Conservation (phyloP, 441 rosid species). For the Jatropha podagrica region DNA sequence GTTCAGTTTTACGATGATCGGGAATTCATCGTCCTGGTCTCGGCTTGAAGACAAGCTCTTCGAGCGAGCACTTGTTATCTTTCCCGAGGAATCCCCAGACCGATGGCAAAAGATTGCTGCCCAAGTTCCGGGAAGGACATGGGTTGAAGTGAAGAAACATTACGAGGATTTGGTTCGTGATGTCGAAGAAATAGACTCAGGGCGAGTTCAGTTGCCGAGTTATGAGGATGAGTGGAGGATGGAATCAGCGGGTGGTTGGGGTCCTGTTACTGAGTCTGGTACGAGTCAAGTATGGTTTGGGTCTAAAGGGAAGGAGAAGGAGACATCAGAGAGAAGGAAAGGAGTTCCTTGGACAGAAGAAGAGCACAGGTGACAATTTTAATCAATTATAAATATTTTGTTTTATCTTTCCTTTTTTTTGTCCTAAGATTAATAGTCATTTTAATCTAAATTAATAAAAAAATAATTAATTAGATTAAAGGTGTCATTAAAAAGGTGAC, state of each 20-base stretch:
- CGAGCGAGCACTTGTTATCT: conserved; percentile 43
- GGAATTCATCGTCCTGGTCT: conserved; percentile 29
- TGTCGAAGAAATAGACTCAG: conserved; percentile 27
- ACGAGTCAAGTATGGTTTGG: conserved; percentile 19
- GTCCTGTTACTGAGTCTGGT: background rate
- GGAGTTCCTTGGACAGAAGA: conserved; percentile 47
- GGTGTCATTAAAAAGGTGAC: no score
- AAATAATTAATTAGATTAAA: no score
- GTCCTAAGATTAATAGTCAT: no score
- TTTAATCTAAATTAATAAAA: no score
- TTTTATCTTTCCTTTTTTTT: no score
- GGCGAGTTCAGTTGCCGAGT: conserved; percentile 24
- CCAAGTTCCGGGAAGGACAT: conserved; percentile 34
- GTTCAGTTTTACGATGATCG: background rate
- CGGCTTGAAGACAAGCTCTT: conserved; percentile 41
- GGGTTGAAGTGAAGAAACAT: conserved; percentile 30
- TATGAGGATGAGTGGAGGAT: conserved; percentile 25
- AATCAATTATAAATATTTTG: no score
- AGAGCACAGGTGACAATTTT: conserved; percentile 35
- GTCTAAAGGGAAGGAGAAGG: conserved; percentile 22
- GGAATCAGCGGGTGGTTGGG: background rate
- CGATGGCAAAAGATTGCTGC: conserved; percentile 42
- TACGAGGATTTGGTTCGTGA: conserved; percentile 43
- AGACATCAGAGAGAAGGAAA: conserved; percentile 30
- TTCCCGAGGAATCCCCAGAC: conserved; percentile 31